Conservation (phyloP, 768 basidiomycete genomes). For the Amanita pseudoporphyria region DNA sequence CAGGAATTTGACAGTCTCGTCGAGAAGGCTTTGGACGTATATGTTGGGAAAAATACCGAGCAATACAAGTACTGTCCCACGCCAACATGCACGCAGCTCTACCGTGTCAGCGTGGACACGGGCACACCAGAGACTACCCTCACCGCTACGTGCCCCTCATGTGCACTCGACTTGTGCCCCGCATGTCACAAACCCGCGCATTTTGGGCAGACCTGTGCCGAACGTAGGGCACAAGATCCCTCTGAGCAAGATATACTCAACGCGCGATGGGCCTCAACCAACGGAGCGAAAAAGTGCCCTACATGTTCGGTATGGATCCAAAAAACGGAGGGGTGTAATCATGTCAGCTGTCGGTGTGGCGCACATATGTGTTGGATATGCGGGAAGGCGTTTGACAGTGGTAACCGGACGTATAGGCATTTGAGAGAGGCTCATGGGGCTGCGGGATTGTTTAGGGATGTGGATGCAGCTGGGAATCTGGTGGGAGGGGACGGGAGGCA, state of each 20-base stretch:
- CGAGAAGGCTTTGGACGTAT: background rate
- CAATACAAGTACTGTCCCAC: conserved; percentile 4
- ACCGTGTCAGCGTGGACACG: background rate
- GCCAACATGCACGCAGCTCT: background rate
- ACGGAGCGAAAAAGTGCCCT: conserved; percentile 27
- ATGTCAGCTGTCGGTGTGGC: conserved; percentile 26
- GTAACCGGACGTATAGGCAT: conserved; percentile 21
- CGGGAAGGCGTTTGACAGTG: conserved; percentile 9
- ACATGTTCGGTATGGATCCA: conserved; percentile 23
- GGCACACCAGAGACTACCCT: background rate
- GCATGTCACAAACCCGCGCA: conserved; percentile 41
- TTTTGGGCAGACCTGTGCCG: conserved; percentile 29
- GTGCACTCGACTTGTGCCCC: conserved; percentile 37
- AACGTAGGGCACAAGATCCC: background rate
- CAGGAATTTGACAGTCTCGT: background rate
- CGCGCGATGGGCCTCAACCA: background rate
- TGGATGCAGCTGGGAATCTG: background rate
- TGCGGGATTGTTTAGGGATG: background rate
- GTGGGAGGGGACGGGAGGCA: background rate
- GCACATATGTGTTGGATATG: conserved; percentile 33
- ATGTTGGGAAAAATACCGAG: background rate
- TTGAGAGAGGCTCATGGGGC: conserved; percentile 21
- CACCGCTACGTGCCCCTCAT: conserved; percentile 33
- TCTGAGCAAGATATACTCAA: conserved; percentile 2
- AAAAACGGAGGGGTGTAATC: conserved; percentile 31